These are phyloP conservation scores for Pisolithus tinctorius DNA, from an alignment of 768 basidiomycete genomes.

Conservation along the genomic window DNA sequence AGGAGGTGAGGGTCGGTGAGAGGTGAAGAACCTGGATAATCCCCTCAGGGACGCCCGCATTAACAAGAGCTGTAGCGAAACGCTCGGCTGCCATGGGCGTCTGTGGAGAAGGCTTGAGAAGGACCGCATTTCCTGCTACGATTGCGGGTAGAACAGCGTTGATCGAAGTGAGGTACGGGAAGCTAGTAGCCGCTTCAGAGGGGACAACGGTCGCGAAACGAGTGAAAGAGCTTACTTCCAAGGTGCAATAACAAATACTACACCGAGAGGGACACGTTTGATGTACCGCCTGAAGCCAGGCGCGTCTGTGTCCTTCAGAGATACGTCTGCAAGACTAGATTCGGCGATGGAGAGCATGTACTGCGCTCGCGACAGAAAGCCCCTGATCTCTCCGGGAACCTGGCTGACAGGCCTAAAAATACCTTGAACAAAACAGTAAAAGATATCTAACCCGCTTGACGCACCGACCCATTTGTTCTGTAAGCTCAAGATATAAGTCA, in stretches of 20 bases:
- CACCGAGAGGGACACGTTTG: constrained; percentile 76
- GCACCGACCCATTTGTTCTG: constrained; percentile 88
- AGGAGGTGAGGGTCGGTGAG: constrained; percentile 50
- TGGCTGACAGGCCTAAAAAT: constrained; percentile 68
- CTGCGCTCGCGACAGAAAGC: constrained; percentile 72
- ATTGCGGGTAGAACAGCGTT: constrained; percentile 92
- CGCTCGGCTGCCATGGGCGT: constrained; percentile 87
- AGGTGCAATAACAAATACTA: constrained; percentile 82
- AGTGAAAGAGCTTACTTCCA: constrained; percentile 69
- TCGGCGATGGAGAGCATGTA: constrained; percentile 85
- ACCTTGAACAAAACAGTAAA: neutral
- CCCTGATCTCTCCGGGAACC: constrained; percentile 69
- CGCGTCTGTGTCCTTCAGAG: constrained; percentile 69
- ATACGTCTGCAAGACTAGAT: constrained; percentile 64
- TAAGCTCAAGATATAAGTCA: constrained; percentile 68
- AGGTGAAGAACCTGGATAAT: constrained; percentile 75
- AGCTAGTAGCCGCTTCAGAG: constrained; percentile 38
- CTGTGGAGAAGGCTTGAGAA: constrained; percentile 96
- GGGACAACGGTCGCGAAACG: neutral
- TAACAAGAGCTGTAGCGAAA: constrained; percentile 57
- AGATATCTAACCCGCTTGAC: constrained; percentile 14
- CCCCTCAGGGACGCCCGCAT: constrained; percentile 72
- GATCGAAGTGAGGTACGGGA: constrained; percentile 83
- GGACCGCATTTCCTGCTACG: constrained; percentile 82
- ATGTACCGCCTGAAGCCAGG: constrained; percentile 83